Evolutionary conservation across 108 stramenopile genomes (phyloP), one percentile per base, ranked within the genome.

Genomic region (Skeletonema tropicum): DNA sequence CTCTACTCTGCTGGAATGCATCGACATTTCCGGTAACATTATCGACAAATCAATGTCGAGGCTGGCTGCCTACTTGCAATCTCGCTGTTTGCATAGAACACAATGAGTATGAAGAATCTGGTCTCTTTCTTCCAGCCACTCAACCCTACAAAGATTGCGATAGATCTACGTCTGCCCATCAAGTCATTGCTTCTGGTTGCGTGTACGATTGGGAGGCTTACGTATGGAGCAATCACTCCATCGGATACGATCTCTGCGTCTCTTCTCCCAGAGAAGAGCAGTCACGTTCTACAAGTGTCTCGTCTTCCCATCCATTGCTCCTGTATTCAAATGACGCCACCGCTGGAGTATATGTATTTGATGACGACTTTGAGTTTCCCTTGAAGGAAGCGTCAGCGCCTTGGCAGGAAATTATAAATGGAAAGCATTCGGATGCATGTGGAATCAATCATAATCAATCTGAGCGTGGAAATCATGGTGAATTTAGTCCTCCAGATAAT

Each of bases 341-440:
- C 45, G 39, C 57, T 71, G 77, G 82, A 19, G 66, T 78, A 13
- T 78, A 68, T 66, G 76, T 78, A 3, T 78, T 77, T 62, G 76
- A 83, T 58, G 82, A 83, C 60, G 76, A 77, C 15, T 83, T 83
- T 74, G 75, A 82, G 30, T 29, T 58, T 2, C 77, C 78, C 14
- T n/a, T 30, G 13, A 64, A 60, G 19, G 29, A 60, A 42, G 42
- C 60, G 12, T 79, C 78, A 46, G 78, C 79, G 25, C 72, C 72
- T 25, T 82, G 81, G 81, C 14, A 17, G 32, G 72, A 83, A 62
- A 78, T 74, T 38, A 65, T 74, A 14, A 74, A 79, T 79, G 77
- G 73, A 23, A 75, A 68, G 59, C 23, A 55, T 49, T 79, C 83
- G 15, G 39, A 48, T 66, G 66, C 46, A 45, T 83, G 83, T 69